Evolutionary conservation across 1,284 basidiomycete genomes (phyloP).

Genomic region (Puccinia hordei): DNA sequence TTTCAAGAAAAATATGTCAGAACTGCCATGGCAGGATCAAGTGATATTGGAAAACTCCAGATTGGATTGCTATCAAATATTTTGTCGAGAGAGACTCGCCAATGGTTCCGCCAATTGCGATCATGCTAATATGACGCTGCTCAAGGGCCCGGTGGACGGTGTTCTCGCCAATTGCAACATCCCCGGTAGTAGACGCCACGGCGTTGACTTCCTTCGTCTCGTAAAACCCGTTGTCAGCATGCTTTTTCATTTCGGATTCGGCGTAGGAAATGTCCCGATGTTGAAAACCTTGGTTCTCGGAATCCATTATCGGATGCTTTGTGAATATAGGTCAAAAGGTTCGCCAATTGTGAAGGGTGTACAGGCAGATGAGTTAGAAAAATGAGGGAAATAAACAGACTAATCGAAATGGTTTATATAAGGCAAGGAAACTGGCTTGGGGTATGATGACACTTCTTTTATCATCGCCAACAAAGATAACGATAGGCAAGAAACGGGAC

Average conservation of each 20-base stretch:
- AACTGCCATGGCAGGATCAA: background rate
- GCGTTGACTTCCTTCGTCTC: constrained; percentile 38
- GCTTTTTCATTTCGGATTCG: constrained; percentile 28
- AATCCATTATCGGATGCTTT: background rate
- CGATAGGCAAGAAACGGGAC: constrained; percentile 27
- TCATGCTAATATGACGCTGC: constrained; percentile 40
- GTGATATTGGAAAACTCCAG: background rate
- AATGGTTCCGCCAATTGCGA: constrained; percentile 32
- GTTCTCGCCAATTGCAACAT: constrained; percentile 34
- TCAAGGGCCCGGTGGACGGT: constrained; percentile 30
- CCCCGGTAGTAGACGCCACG: background rate
- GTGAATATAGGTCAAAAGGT: background rate
- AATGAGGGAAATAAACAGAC: background rate
- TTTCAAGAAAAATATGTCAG: too few relatives aligned
- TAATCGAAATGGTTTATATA: background rate
- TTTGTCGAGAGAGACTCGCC: constrained; percentile 2
- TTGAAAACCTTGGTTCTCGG: background rate
- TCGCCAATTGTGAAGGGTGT: background rate
- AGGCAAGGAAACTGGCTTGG: background rate
- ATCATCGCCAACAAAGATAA: constrained; percentile 1
- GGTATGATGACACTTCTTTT: background rate
- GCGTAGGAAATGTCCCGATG: background rate
- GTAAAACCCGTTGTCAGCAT: constrained; percentile 25
- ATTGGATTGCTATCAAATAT: too few relatives aligned
- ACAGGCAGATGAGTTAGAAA: constrained; percentile 4